Percentiles rank a stretch among this genome's conserved stretches.
Evolutionary conservation across 306 rosid genomes (phyloP).

Genomic region (Pueraria montana): DNA sequence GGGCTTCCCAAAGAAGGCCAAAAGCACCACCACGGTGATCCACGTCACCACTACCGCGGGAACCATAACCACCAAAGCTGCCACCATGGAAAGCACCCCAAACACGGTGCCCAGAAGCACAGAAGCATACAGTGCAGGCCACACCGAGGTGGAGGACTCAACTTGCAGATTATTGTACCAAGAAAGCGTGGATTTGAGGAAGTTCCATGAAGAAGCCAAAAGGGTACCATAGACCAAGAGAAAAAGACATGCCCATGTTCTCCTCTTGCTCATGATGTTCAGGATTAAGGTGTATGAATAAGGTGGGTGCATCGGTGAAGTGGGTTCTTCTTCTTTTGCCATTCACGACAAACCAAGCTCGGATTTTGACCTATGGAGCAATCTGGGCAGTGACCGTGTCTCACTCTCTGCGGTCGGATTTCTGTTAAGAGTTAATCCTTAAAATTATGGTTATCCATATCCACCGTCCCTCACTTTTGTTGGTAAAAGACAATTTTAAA

Average conservation of each 20-base stretch:
- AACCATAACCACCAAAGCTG: slow-evolving; percentile 78
- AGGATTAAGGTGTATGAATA: slow-evolving; percentile 60
- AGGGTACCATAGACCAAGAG: slow-evolving; percentile 68
- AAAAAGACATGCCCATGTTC: slow-evolving; percentile 81
- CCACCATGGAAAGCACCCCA: slow-evolving; percentile 85
- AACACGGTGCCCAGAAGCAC: slow-evolving; percentile 84
- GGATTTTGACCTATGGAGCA: not conserved
- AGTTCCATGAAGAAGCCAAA: slow-evolving; percentile 72
- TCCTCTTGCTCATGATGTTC: slow-evolving; percentile 78
- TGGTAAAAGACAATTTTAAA: too few species aligned
- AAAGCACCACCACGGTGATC: slow-evolving; percentile 82
- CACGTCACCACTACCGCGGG: slow-evolving; percentile 90
- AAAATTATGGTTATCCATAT: too few species aligned
- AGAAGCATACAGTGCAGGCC: slow-evolving; percentile 91
- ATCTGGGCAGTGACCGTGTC: not conserved
- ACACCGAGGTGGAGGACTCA: slow-evolving; percentile 56
- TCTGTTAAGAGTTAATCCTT: not conserved
- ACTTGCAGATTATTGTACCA: slow-evolving; percentile 71
- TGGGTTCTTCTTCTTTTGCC: slow-evolving; percentile 60
- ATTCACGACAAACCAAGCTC: slow-evolving; percentile 28
- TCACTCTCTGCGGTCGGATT: not conserved
- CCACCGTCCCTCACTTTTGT: too few species aligned
- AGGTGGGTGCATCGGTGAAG: slow-evolving; percentile 49
- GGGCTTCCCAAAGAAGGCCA: slow-evolving; percentile 94
- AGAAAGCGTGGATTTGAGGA: slow-evolving; percentile 69